These are phyloP conservation scores for Cladobotryum mycophilum DNA, from an alignment of 2,329 filamentous ascomycete genomes.

Conservation along the genomic window DNA sequence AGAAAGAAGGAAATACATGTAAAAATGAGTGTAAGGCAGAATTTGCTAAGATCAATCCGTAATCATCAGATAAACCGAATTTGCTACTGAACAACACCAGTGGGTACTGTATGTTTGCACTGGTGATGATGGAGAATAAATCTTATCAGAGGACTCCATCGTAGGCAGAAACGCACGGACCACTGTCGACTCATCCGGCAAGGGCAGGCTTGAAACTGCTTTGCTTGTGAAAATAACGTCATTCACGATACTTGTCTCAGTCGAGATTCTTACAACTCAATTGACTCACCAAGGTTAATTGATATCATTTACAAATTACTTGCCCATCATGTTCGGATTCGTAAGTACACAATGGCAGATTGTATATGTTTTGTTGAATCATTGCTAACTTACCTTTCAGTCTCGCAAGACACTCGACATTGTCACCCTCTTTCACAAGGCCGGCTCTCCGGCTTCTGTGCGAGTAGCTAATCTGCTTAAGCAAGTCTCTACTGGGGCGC, in stretches of 20 bases:
- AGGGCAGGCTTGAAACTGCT: conserved; percentile 1
- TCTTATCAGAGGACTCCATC: no score
- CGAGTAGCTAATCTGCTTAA: conserved; percentile 73
- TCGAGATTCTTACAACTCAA: not conserved
- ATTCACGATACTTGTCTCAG: conserved; percentile 1
- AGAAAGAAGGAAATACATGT: no score
- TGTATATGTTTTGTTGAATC: conserved; percentile 5
- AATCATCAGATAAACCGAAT: no score
- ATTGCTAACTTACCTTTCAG: conserved; percentile 25
- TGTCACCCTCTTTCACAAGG: conserved; percentile 92
- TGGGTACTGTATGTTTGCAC: no score
- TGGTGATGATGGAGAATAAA: no score
- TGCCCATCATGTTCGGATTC: conserved; percentile 19
- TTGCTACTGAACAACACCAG: no score
- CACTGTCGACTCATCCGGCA: not conserved
- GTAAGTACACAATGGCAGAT: conserved; percentile 10
- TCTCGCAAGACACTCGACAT: conserved; percentile 76
- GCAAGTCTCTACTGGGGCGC: conserved; percentile 65
- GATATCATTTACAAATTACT: no score
- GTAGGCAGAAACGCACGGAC: conserved; percentile 4
- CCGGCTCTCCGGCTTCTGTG: conserved; percentile 64
- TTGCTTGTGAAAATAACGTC: conserved; percentile 10
- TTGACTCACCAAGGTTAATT: not conserved
- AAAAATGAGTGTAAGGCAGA: no score
- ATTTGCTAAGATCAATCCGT: no score